Evolutionary conservation across 2,329 filamentous ascomycete genomes (phyloP), one percentile per base, ranked within the genome.

Genomic region (Nemania sp.): DNA sequence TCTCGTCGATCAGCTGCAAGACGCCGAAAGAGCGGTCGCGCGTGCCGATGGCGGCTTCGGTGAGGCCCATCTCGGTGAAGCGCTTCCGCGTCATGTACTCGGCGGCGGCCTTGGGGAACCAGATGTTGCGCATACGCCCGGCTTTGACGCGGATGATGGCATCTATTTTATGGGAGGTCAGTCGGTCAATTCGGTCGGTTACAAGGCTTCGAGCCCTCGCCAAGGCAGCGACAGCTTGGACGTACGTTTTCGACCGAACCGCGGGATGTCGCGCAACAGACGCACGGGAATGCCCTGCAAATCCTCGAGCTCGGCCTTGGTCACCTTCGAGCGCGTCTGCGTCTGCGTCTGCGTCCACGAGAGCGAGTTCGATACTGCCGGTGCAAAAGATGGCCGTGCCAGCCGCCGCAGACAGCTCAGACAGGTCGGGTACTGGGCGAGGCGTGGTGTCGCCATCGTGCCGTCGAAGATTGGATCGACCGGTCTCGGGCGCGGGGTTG

Each of bases 201-300:
- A 24, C n/a, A n/a, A n/a, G n/a, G n/a, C n/a, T n/a, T n/a, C n/a
- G n/a, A n/a, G n/a, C n/a, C n/a, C n/a, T n/a, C n/a, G n/a, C n/a
- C n/a, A n/a, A n/a, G n/a, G n/a, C n/a, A n/a, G n/a, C n/a, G n/a
- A n/a, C n/a, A n/a, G 34, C 5, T 15, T 8, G 33, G 11, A 52
- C 65, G 9, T 61, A 73, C 72, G 52, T 64, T 70, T 70, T 51
- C 72, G 71, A 5, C 75, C 75, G 53, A 72, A 77, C 17, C 68
- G 66, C 19, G 65, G 64, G 12, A 78, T 69, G 51, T 77, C 71
- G 49, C 69, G 56, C 7, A 77, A 65, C 56, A 78, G 66, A 20
- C 75, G 74, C 62, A 78, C 75, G 17, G 75, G 67, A 11, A 77
- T 73, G 54, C 75, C 75, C 54, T 71, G 65, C 22, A 68, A 63